Evolutionary conservation across 2,329 filamentous ascomycete genomes (phyloP), one percentile per base, ranked within the genome.

Genomic region (Diplodia scrobiculata): DNA sequence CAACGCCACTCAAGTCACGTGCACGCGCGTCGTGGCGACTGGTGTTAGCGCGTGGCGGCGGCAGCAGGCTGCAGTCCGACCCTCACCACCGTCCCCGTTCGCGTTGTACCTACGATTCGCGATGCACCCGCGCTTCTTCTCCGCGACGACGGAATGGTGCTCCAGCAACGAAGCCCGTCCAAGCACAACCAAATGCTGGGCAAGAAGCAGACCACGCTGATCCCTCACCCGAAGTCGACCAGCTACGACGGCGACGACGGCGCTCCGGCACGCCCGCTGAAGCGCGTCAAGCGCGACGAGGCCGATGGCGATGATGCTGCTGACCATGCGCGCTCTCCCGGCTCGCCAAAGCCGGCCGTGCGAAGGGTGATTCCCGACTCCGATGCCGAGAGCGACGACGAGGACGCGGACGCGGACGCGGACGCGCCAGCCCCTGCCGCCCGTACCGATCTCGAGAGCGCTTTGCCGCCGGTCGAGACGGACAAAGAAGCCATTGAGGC

Each of bases 401-500:
- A 78, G 47, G 75, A 74, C 2, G 75, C 76, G 13, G 66, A 70
- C 2, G 75, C 76, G 13, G 66, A 70, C 19, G 70, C 69, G 5
- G 72, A 76, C 2, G 53, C 25, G 21, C 32, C 41, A n/a, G 29
- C 29, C 0, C 47, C 32, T 7, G 69, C 70, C 14, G 69, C 50
- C 6, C 66, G 83, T 69, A 92, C 90, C 13, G 88, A 90, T 65
- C 80, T 93, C 53, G 90, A 92, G 72, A 87, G 83, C 68, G 88
- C 88, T 5, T 79, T 96, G 5, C 91, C 91, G 14, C 82, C 84
- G 0, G 81, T 94, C 1, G 81, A 85, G 69, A 85, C 84, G 2
- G 88, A 90, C 69, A 83, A 88, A 70, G 84, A 90, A 67, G 90
- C 91, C 2, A 91, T 96, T 67, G 84, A 90, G 68, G 87, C 91